Conservation (phyloP, 768 basidiomycete species). For the Gloeopeniophorella convolvens region DNA sequence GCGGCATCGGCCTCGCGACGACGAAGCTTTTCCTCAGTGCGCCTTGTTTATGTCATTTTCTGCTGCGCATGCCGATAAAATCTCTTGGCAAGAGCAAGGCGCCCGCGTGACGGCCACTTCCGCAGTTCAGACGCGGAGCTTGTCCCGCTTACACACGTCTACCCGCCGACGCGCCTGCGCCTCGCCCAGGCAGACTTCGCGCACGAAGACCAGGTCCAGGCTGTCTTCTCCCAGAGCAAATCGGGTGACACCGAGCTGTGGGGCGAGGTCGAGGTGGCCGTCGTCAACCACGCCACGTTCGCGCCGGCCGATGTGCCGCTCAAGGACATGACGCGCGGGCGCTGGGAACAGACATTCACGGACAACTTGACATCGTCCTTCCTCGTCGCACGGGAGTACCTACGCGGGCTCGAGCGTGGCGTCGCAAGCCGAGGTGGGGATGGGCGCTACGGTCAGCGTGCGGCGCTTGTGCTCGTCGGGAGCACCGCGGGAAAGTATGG, state of each 20-base stretch:
- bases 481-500: slow-evolving; percentile 70
- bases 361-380: slow-evolving; percentile 65
- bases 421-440: slow-evolving; percentile 26
- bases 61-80: background rate
- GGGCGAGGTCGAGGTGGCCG: slow-evolving; percentile 47
- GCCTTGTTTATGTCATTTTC: background rate
- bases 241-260: slow-evolving; percentile 23
- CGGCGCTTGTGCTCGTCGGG: slow-evolving; percentile 59
- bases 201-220: slow-evolving; percentile 44
- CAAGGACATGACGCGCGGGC: slow-evolving; percentile 50
- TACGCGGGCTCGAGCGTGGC: slow-evolving; percentile 35
- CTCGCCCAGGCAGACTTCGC: slow-evolving; percentile 52
- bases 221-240: slow-evolving; percentile 39
- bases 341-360: slow-evolving; percentile 56
- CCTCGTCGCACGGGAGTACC: slow-evolving; percentile 56
- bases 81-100: slow-evolving; percentile 48
- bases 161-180: slow-evolving; percentile 28
- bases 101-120: slow-evolving; percentile 71
- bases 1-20: slow-evolving; percentile 67
- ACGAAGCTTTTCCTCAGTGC: slow-evolving; percentile 48
- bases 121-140: slow-evolving; percentile 44
- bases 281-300: slow-evolving; percentile 60
- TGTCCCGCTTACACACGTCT: slow-evolving; percentile 34
- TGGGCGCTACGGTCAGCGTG: slow-evolving; percentile 36
- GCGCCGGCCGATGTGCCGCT: slow-evolving; percentile 41